phyloP scores from a whole-genome alignment of 148 eudicot species.

The Tetragonia tetragonoides region DNA sequence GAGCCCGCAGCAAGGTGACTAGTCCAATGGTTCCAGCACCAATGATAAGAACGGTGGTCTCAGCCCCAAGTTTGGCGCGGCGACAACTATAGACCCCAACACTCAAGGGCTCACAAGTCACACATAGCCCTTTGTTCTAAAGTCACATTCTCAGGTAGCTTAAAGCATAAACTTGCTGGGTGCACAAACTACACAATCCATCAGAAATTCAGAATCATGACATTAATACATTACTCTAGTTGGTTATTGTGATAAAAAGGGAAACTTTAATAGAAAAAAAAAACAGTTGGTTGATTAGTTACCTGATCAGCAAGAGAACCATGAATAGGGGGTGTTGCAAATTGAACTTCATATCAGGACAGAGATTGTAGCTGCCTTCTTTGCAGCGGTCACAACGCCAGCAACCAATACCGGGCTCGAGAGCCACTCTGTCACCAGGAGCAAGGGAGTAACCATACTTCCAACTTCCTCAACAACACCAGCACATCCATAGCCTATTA shows the following conservation, averaged over 20 bases:
- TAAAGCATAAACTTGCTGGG: conserved; percentile 72
- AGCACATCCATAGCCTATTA: conserved; percentile 61
- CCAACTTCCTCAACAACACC: conserved; percentile 62
- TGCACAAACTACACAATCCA: conserved; percentile 57
- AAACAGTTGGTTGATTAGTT: neutral
- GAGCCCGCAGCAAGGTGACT: conserved; percentile 59
- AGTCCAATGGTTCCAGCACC: conserved; percentile 80
- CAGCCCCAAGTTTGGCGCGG: conserved; percentile 49
- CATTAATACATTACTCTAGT: no score
- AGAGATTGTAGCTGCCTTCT: conserved; percentile 59
- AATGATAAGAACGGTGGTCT: conserved; percentile 47
- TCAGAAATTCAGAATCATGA: neutral
- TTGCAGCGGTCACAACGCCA: conserved; percentile 46
- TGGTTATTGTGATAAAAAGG: no score
- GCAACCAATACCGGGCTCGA: conserved; percentile 70
- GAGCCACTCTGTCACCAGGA: conserved; percentile 46
- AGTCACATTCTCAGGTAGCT: conserved; percentile 64
- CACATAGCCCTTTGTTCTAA: conserved; percentile 70
- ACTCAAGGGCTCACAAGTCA: conserved; percentile 41
- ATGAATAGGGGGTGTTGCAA: conserved; percentile 61
- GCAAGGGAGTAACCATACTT: conserved; percentile 44
- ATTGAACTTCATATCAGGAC: conserved; percentile 60
- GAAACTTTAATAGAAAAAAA: no score
- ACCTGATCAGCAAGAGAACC: conserved; percentile 69
- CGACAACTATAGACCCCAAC: conserved; percentile 74